Base-by-base conservation (phyloP, 129 eudicot species). In the Arctium minus region DNA sequence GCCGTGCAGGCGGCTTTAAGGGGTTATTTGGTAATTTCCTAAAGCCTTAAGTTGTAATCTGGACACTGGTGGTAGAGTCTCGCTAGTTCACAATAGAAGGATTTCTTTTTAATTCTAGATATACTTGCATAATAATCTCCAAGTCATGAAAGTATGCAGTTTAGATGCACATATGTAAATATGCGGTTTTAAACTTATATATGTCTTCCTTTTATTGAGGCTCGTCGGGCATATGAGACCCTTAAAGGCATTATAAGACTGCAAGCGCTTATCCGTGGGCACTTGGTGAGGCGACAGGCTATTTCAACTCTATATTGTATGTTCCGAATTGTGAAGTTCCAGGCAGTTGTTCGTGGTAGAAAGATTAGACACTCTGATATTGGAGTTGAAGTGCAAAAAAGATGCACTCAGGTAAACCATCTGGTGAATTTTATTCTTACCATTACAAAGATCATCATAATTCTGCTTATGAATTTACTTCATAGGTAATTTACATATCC, bases 211-310 rank as follows among this genome's bases (percentile, higher is more conserved):
- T 50, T 35, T 44, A 62, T 81, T 72, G 15, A 91, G 95, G 95
- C 89, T 53, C 95, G 95, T 1, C 89, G 86, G 6, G 88, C 78
- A 84, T 87, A 87, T 80, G 35, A 79, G 82, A 70, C 84, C 30
- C 88, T 87, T 33, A 87, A 87, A 81, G 91, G 88, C 85, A 83
- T 89, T 27, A 79, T 85, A 78, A 81, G 86, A 72, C 71, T 91
- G 36, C 95, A 89, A 79, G 95, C 92, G 65, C 83, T 91, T 74
- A 84, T 89, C 71, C 95, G 92, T 30, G 95, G 95, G 5, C 89
- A 83, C 56, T 81, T 91, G 70, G 95, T 91, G 73, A 84, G 95
- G n/a, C 86, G 95, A 69, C 94, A 91, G 83, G 92, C 92, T 74
- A 81, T 88, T 78, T 80, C 95, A 8, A 91, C 92, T 78, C 75